Conservation (phyloP, 306 rosid species). For the Benincasa hispida region DNA sequence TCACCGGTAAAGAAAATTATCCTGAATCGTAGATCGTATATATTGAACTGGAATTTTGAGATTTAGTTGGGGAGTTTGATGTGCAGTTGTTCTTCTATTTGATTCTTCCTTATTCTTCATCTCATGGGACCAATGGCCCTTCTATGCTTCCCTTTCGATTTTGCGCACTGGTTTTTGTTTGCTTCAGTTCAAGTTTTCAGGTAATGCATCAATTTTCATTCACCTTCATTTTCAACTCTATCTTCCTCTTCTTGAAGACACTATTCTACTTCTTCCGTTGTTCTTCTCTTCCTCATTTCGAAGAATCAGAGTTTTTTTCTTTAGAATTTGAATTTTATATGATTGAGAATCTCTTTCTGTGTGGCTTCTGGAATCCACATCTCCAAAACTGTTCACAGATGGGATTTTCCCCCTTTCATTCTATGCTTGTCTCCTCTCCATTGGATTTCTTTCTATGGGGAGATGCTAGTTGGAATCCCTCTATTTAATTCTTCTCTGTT, state of each 20-base stretch:
- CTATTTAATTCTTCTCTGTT: background rate
- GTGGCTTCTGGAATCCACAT: background rate
- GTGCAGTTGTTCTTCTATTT: background rate
- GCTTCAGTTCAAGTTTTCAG: background rate
- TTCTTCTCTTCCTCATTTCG: background rate
- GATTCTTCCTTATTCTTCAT: background rate
- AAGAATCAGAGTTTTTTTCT: background rate
- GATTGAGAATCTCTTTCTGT: background rate
- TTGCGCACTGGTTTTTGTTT: background rate
- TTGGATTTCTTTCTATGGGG: background rate
- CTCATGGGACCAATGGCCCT: background rate
- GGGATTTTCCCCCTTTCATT: background rate
- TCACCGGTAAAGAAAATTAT: constrained; percentile 38
- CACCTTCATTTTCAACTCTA: background rate
- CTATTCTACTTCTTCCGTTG: background rate
- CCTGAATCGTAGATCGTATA: constrained; percentile 22
- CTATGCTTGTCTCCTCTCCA: background rate
- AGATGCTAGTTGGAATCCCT: background rate
- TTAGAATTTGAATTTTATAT: background rate
- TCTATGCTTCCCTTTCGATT: background rate
- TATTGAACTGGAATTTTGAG: background rate
- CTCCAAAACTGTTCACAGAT: background rate
- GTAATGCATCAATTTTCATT: background rate
- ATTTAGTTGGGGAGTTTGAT: background rate
- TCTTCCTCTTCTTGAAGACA: background rate